phyloP scores from a whole-genome alignment of 352 stramenopile genomes.

The Phytophthora constricta region DNA sequence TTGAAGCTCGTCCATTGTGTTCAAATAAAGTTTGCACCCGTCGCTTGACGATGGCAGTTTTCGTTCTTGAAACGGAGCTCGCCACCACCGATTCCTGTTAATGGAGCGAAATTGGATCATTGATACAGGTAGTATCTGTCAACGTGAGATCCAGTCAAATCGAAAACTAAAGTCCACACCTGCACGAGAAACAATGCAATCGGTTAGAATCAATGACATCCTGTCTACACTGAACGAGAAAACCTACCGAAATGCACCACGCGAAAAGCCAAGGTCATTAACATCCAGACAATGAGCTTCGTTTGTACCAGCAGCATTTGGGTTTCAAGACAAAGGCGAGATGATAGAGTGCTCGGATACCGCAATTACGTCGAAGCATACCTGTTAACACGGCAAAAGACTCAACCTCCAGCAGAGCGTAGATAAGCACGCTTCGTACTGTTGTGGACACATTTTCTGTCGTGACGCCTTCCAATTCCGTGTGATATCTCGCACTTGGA shows the following conservation, averaged over 20 bases:
- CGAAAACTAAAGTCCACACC: no score
- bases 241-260: neutral
- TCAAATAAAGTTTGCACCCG: no score
- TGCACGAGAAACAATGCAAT: no score
- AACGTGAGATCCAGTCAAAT: no score
- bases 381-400: conserved; percentile 9
- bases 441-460: neutral
- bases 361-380: neutral
- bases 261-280: neutral
- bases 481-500: conserved; percentile 32
- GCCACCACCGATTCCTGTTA: no score
- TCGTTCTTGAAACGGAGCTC: no score
- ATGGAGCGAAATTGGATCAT: no score
- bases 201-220: no score
- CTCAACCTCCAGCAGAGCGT: conserved; percentile 10
- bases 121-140: no score
- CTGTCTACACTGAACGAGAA: no score
- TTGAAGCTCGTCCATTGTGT: conserved; percentile 63
- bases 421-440: neutral
- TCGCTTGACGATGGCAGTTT: no score
- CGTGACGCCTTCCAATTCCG: conserved; percentile 23
- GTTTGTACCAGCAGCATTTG: neutral
- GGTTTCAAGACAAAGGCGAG: neutral
- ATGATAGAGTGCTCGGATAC: neutral
- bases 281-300: neutral